These are phyloP conservation scores for Oryza glumipatula DNA, from an alignment of 176 grass and related monocot genomes.

Conservation along the genomic window DNA sequence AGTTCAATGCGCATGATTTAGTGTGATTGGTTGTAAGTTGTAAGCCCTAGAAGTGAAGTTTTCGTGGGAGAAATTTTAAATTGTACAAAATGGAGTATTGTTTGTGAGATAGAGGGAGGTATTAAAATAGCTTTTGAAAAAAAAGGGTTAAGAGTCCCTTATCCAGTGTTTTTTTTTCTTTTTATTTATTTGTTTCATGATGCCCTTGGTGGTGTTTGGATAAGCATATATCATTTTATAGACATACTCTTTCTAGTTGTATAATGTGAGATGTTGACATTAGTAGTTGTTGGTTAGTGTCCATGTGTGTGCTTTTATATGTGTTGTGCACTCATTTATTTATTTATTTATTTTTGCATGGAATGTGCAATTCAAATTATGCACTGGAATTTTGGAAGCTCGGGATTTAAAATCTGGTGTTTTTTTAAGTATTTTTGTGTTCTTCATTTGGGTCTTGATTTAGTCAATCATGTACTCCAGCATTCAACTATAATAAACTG, in stretches of 20 bases:
- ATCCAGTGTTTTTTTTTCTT: not conserved
- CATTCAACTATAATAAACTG: not conserved
- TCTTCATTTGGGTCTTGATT: not conserved
- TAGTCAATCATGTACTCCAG: not conserved
- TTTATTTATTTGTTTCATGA: not conserved
- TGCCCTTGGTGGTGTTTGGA: constrained; percentile 36
- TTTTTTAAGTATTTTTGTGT: not conserved
- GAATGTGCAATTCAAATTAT: not conserved
- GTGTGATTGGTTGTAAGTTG: too few species aligned
- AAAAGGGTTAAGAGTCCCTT: not conserved
- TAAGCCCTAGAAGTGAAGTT: too few species aligned
- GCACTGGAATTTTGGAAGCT: not conserved
- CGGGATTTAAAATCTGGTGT: not conserved
- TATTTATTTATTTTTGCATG: not conserved
- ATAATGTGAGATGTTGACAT: constrained; percentile 25
- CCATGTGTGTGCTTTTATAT: not conserved
- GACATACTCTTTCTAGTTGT: constrained; percentile 30
- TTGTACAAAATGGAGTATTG: too few species aligned
- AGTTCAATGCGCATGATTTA: too few species aligned
- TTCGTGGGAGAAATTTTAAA: too few species aligned
- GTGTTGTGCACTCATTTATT: not conserved
- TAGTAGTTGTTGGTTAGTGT: not conserved
- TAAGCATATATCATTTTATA: constrained; percentile 21
- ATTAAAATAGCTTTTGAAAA: not conserved
- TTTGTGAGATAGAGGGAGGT: not conserved